Evolutionary conservation across 148 eudicot species (phyloP), one percentile per base, ranked within the genome.

Genomic region (Limonium bicolor): DNA sequence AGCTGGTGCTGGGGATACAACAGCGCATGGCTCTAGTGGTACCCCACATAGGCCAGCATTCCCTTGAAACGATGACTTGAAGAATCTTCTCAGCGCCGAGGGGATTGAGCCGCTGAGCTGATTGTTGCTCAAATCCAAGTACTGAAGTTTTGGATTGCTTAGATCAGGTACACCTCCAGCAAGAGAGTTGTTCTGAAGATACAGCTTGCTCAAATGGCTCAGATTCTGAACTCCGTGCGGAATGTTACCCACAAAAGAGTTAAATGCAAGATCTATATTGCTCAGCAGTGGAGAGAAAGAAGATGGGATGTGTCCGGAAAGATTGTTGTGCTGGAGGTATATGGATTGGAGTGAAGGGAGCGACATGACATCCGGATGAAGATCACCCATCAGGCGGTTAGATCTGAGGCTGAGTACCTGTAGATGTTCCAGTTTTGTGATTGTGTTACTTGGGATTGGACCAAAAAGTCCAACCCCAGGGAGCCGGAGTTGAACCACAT

Each of bases 401-500:
- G 75, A 70, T 32, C 83, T 72, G 15, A 90, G 86, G 62, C 97
- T 90, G 49, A 90, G 79, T 49, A 50, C 54, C 5, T 28, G 13
- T 28, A 90, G 87, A 14, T 67, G 60, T 25, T 67, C 64, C 44
- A 90, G 53, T 30, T 72, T 77, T 22, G 77, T 78, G 17, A 90
- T 49, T 14, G 94, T 90, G 52, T 71, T 68, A 5, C 50, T 50
- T 3, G 97, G 97, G 38, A 90, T 66, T 10, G 56, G 68, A 33
- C 97, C 97, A 36, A 25, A 36, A 5, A 88, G 73, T 32, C 96
- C 96, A 27, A 67, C 54, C 36, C 79, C 96, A 13, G 96, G 96
- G 17, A 88, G 73, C 23, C 87, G 78, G 40, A 90, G 65, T 15
- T 66, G 48, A 47, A 53, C 55, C 5, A 90, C 95, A 42, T 67